A percentile compares a stretch with the other conserved stretches of the same genome.
These are phyloP conservation scores for Fusarium pininemorale DNA, from an alignment of 2,329 filamentous ascomycete genomes.

Conservation along the genomic window DNA sequence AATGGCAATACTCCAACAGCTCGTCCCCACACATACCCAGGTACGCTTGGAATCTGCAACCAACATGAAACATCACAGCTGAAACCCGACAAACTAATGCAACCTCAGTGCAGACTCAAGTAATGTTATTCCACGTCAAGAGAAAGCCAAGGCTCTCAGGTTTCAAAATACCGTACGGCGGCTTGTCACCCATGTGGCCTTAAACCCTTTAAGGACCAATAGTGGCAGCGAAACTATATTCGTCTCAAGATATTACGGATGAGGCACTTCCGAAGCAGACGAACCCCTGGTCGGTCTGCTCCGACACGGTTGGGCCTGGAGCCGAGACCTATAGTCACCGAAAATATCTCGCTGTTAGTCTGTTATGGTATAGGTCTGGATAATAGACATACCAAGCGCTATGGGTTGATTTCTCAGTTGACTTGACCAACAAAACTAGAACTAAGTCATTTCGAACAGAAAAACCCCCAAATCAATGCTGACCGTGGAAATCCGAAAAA, in stretches of 20 bases:
- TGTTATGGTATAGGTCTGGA: constrained; percentile 3
- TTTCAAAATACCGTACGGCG: constrained; percentile 7
- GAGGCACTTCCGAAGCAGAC: constrained; percentile 36
- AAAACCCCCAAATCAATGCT: background rate
- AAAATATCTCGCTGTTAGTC: background rate
- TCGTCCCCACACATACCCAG: background rate
- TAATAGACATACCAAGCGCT: constrained; percentile 21
- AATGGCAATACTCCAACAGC: background rate
- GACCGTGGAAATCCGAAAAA: background rate
- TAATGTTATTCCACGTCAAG: background rate
- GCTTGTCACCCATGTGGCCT: background rate
- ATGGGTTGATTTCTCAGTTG: background rate
- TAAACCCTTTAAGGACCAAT: background rate
- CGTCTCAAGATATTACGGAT: constrained; percentile 34
- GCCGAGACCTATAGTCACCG: constrained; percentile 15
- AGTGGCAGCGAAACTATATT: constrained; percentile 29
- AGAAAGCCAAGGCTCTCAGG: background rate
- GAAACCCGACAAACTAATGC: background rate
- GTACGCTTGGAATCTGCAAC: constrained; percentile 20
- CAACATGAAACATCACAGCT: constrained; percentile 25
- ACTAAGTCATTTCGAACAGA: background rate
- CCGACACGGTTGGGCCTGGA: constrained; percentile 18
- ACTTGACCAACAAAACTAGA: background rate
- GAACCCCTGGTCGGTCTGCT: constrained; percentile 15
- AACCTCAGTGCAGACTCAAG: background rate